These are phyloP conservation scores for Dendrostoma leiphaemia DNA, from an alignment of 2,329 filamentous ascomycete species.

Conservation along the genomic window DNA sequence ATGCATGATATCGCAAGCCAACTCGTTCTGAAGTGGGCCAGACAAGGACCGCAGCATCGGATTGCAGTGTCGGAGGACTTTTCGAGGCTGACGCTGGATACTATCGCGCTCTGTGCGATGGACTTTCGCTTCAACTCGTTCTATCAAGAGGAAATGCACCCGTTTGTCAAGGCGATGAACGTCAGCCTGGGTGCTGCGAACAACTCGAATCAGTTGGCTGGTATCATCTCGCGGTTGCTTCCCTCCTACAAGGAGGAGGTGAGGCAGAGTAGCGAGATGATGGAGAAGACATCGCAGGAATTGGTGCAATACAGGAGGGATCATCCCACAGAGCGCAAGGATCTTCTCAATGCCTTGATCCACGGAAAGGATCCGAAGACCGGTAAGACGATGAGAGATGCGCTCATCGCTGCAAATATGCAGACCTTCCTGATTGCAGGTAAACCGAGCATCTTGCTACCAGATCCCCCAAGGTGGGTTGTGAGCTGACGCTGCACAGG, in stretches of 20 bases:
- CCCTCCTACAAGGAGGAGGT: slow-evolving; percentile 25
- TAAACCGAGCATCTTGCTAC: slow-evolving; percentile 15
- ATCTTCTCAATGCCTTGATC: slow-evolving; percentile 53
- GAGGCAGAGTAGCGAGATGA: slow-evolving; percentile 28
- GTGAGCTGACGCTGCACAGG: slow-evolving; percentile 25
- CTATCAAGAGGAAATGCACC: slow-evolving; percentile 55
- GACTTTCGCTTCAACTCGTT: slow-evolving; percentile 58
- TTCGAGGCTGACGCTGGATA: slow-evolving; percentile 32
- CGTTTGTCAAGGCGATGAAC: slow-evolving; percentile 54
- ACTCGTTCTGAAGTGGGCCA: slow-evolving; percentile 29
- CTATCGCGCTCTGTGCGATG: slow-evolving; percentile 33
- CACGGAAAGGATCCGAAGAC: slow-evolving; percentile 49
- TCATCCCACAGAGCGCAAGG: slow-evolving; percentile 43
- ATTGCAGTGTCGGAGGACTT: slow-evolving; percentile 55
- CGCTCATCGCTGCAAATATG: slow-evolving; percentile 43
- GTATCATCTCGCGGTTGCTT: slow-evolving; percentile 14
- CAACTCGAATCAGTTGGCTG: slow-evolving; percentile 10
- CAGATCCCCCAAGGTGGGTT: not conserved
- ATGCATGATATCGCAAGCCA: slow-evolving; percentile 21
- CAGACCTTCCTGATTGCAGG: slow-evolving; percentile 35
- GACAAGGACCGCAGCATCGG: slow-evolving; percentile 21
- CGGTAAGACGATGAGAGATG: slow-evolving; percentile 43
- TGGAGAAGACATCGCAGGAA: slow-evolving; percentile 40
- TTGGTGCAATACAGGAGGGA: slow-evolving; percentile 44
- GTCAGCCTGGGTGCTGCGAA: slow-evolving; percentile 15